Percentiles rank a stretch among this genome's conserved stretches.
These are phyloP conservation scores for Xylariaceae sp. DNA, from an alignment of 2,329 filamentous ascomycete species.

Conservation along the genomic window DNA sequence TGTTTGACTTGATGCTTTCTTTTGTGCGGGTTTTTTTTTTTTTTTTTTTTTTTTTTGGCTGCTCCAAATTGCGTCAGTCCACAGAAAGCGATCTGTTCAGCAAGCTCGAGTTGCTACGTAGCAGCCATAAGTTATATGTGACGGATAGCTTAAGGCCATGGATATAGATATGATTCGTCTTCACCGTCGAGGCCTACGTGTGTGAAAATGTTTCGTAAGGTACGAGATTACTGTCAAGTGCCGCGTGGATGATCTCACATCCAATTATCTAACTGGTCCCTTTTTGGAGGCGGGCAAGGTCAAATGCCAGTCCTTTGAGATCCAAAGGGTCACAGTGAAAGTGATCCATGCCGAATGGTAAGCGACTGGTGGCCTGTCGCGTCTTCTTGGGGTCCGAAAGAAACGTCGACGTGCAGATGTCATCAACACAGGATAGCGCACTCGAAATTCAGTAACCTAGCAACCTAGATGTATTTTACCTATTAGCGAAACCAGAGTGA, in stretches of 20 bases:
- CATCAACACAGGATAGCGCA: too few relatives aligned
- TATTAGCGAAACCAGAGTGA: too few relatives aligned
- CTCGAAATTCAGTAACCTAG: too few relatives aligned
- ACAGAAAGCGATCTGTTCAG: conserved; percentile 5
- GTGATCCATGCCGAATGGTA: background rate
- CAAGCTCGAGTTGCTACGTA: conserved; percentile 1
- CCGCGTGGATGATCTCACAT: conserved; percentile 7
- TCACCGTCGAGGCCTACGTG: conserved; percentile 5
- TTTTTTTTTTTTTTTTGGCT: too few relatives aligned
- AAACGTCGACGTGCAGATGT: too few relatives aligned
- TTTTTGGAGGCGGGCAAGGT: conserved; percentile 5
- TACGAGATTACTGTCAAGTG: conserved; percentile 7
- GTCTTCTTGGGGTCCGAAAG: too few relatives aligned
- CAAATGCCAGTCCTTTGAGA: conserved; percentile 6
- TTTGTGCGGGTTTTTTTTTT: conserved; percentile 2
- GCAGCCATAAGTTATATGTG: conserved; percentile 3
- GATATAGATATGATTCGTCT: background rate
- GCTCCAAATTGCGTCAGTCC: conserved; percentile 10
- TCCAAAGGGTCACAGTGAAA: conserved; percentile 6
- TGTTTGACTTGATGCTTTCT: conserved; percentile 7
- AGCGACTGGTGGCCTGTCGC: background rate
- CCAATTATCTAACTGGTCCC: background rate
- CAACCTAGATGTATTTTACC: too few relatives aligned
- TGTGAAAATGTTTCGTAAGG: conserved; percentile 11
- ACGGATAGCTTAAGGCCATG: conserved; percentile 1